Percentiles rank a stretch among this genome's conserved stretches.
Evolutionary conservation across 495 filamentous ascomycete genomes (phyloP).

Genomic region (Saxophila tyrrhenica): DNA sequence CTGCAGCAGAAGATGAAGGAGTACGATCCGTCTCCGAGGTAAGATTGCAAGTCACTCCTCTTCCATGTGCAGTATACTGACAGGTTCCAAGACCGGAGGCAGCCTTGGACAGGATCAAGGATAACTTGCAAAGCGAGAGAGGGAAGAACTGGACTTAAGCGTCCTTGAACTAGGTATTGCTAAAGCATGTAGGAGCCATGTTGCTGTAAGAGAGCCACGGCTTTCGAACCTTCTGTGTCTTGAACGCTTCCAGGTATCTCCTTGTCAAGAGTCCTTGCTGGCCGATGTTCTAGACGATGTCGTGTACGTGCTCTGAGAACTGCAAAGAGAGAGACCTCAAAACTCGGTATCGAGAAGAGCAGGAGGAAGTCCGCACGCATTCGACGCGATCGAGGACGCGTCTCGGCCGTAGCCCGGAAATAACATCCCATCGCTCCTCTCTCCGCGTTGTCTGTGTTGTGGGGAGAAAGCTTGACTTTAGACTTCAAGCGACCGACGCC

Average conservation of each 20-base stretch:
- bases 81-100: slow-evolving; percentile 1
- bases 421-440: neutral
- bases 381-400: no score
- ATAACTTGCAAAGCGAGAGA: neutral
- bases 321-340: no score
- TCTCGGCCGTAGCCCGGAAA: neutral
- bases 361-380: no score
- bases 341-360: no score
- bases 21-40: slow-evolving; percentile 7
- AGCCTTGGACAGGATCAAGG: slow-evolving; percentile 1
- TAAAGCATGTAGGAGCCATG: no score
- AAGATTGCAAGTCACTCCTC: neutral
- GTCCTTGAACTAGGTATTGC: no score
- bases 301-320: no score
- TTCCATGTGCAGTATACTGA: neutral
- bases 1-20: neutral
- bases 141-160: slow-evolving; percentile 4
- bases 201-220: no score
- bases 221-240: no score
- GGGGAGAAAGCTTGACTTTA: neutral
- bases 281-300: no score
- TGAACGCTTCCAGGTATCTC: no score
- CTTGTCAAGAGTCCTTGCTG: no score
- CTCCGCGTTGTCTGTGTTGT: neutral
- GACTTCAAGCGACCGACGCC: neutral